Conservation (phyloP, 805 yeast species). For the Candida coquimbonensis region DNA sequence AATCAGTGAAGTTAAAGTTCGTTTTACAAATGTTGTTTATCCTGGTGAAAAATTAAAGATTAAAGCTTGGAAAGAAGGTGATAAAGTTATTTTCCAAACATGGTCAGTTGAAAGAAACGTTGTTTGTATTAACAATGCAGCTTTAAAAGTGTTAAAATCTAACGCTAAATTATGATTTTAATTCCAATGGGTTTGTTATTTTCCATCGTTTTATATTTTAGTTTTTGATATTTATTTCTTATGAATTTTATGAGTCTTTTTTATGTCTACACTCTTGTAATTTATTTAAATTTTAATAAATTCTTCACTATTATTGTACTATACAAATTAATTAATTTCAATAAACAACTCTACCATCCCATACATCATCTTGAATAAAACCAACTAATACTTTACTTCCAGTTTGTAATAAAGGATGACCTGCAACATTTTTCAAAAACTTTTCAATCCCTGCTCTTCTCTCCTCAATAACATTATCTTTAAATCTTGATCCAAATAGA, state of each 20-base stretch:
- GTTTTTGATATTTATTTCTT: neutral
- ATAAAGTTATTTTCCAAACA: slow-evolving; percentile 66
- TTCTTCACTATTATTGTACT: neutral
- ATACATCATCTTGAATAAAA: slow-evolving; percentile 80
- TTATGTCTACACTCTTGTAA: neutral
- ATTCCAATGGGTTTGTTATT: neutral
- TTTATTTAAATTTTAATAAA: no score
- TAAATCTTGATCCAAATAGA: slow-evolving; percentile 60
- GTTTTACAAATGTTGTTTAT: slow-evolving; percentile 87
- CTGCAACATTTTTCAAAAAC: slow-evolving; percentile 73
- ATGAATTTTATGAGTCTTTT: neutral
- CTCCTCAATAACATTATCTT: slow-evolving; percentile 75
- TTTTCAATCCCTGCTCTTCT: slow-evolving; percentile 79
- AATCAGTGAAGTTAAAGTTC: slow-evolving; percentile 77
- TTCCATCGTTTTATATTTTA: neutral
- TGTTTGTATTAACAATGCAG: slow-evolving; percentile 82
- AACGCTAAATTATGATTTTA: slow-evolving; percentile 24
- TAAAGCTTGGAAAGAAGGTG: slow-evolving; percentile 75
- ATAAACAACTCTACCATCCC: slow-evolving; percentile 41
- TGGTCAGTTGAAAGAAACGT: slow-evolving; percentile 71
- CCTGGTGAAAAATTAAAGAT: slow-evolving; percentile 88
- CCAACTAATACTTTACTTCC: slow-evolving; percentile 72
- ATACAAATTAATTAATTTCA: neutral
- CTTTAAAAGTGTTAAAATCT: slow-evolving; percentile 48
- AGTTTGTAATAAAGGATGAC: slow-evolving; percentile 90